Evolutionary conservation across 139 green algal species (phyloP), one percentile per base, ranked within the genome.

Genomic region (Tetradesmus obliquus): DNA sequence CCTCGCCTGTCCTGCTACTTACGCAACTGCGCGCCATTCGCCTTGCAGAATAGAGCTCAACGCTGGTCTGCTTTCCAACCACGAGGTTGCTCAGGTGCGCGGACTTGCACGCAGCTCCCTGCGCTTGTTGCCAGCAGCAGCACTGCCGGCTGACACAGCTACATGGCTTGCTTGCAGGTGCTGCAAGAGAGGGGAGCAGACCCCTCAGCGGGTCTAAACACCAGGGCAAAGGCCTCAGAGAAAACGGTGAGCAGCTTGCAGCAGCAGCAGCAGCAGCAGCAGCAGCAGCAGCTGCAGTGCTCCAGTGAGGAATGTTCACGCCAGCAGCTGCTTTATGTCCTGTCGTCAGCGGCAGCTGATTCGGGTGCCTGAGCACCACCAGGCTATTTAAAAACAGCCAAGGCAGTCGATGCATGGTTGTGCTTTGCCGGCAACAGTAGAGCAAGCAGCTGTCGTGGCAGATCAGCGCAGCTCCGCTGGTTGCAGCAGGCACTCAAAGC

Each of bases 31-130:
- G 5, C 17, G 17, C 5, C 60, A 8, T n/a, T 80, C 0, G 6
- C 22, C n/a, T 53, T 89, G 82, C 93, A 95, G 94, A 84, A 7
- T 96, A 10, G 89, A 95, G 54, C 81, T 88, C 51, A 93, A 94
- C 12, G 55, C 71, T 51, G 91, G 93, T 8, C 69, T 93, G 13
- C 79, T 95, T 15, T 94, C 91, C 51, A 96, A 96, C 86, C 79
- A 81, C 45, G 94, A 96, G 79, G 94, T 96, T 51, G 85, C 94
- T n/a, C 80, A 91, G 88, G 88, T 91, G 66, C 32, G 71, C 20
- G 55, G 55, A 15, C 15, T 53, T 76, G 87, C 87, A 20, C 19
- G 19, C 62, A 71, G 17, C 51, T 55, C 32, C 17, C 22, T 15
- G 51, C 32, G 32, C 4, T 15, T 19, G 4, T 51, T 20, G 62